phyloP scores from a whole-genome alignment of 768 basidiomycete species.

The Cantharellus anzutake region DNA sequence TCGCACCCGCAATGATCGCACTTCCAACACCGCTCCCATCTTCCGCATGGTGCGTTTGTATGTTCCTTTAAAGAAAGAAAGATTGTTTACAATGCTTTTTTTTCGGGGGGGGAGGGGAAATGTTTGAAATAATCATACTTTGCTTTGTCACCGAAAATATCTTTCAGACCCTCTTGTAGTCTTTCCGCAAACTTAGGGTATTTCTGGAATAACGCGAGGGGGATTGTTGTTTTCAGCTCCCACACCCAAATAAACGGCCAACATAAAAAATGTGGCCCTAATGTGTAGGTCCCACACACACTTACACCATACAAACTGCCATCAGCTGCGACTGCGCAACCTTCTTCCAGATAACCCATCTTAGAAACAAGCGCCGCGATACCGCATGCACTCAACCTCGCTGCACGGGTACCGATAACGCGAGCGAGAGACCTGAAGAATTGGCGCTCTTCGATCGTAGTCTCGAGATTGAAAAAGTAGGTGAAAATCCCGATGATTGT shows the following conservation, averaged over 20 bases:
- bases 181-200: slow-evolving; percentile 90
- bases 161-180: slow-evolving; percentile 79
- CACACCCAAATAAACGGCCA: background rate
- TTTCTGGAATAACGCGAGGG: slow-evolving; percentile 38
- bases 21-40: slow-evolving; percentile 91
- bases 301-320: slow-evolving; percentile 88
- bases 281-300: slow-evolving; percentile 2
- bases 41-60: slow-evolving; percentile 67
- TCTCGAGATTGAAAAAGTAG: slow-evolving; percentile 93
- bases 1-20: slow-evolving; percentile 77
- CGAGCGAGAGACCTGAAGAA: slow-evolving; percentile 92
- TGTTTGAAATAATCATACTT: slow-evolving; percentile 29
- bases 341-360: slow-evolving; percentile 84
- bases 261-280: background rate
- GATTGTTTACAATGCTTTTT: background rate
- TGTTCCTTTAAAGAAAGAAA: slow-evolving; percentile 26
- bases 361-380: slow-evolving; percentile 93
- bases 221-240: background rate
- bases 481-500: slow-evolving; percentile 96
- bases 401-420: slow-evolving; percentile 76
- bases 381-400: slow-evolving; percentile 81
- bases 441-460: slow-evolving; percentile 87
- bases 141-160: slow-evolving; percentile 94
- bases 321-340: slow-evolving; percentile 78
- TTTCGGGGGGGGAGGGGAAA: too few species aligned